Evolutionary conservation across 306 rosid genomes (phyloP), one percentile per base, ranked within the genome.

Genomic region (Medicago arabica): DNA sequence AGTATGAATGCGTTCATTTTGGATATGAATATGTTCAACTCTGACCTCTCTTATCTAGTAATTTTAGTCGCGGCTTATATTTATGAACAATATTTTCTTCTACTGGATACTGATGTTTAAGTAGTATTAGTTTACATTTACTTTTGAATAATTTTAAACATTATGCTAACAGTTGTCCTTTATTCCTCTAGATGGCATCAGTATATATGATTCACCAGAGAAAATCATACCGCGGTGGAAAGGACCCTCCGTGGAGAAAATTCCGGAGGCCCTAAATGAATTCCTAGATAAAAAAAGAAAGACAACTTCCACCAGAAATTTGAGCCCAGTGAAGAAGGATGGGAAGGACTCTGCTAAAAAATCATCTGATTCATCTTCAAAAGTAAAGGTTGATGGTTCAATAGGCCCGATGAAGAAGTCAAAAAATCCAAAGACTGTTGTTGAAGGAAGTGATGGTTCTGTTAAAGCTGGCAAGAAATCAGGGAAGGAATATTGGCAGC

Each of bases 401-500:
- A 59, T 66, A 8, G 49, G 76, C 50, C 78, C 72, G 19, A 49
- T 16, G 6, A 73, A 71, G 79, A 85, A 80, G 77, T 6, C 28
- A 39, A 84, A 81, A 75, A 81, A 72, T 71, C 80, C 89, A 1
- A 87, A 74, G 87, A 90, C 88, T n/a, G 57, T 85, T 69, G 81
- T 95, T 71, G 97, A 95, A 86, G 87, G 91, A 78, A 95, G 97
- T 61, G 97, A 92, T 80, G 98, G 97, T 59, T 95, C 98, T 71
- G 78, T 86, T 36, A 87, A 83, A 78, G 86, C 75, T 76, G 98
- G 98, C 76, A 95, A 86, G 80, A 90, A 89, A 57, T 81, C 96
- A 49, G 97, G 96, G 82, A 95, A 95, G 89, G 97, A 95, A 78
- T 92, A 86, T 89, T 95, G 97, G 97, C 92, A 95, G 72, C 98